Conservation (phyloP, 1,139 yeast genomes). For the Yamadazyma songkhlaensis region DNA sequence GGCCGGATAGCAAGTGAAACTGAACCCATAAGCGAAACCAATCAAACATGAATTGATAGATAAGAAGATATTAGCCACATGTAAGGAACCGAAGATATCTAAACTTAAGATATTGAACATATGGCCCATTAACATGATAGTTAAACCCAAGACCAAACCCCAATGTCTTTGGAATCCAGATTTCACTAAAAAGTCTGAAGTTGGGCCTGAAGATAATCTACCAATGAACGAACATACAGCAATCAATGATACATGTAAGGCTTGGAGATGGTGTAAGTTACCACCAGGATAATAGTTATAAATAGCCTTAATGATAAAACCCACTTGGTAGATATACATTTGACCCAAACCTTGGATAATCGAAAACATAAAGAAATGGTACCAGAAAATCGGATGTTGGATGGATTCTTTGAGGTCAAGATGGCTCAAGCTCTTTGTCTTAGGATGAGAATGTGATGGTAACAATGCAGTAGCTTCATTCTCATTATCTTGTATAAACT, state of each 20-base stretch:
- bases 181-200: slow-evolving; percentile 57
- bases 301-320: slow-evolving; percentile 62
- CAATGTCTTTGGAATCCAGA: slow-evolving; percentile 62
- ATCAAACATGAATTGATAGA: slow-evolving; percentile 54
- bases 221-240: slow-evolving; percentile 70
- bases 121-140: slow-evolving; percentile 39
- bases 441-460: slow-evolving; percentile 8
- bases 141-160: slow-evolving; percentile 56
- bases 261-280: slow-evolving; percentile 48
- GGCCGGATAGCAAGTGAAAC: slow-evolving; percentile 81
- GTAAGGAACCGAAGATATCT: slow-evolving; percentile 22
- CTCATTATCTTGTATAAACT: slow-evolving; percentile 6
- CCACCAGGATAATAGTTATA: slow-evolving; percentile 22
- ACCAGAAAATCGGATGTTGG: slow-evolving; percentile 35
- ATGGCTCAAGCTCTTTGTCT: slow-evolving; percentile 13
- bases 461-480: slow-evolving; percentile 12
- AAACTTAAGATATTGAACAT: slow-evolving; percentile 34
- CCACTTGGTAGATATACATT: slow-evolving; percentile 73
- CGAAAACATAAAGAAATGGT: slow-evolving; percentile 55
- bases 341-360: slow-evolving; percentile 72
- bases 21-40: slow-evolving; percentile 78
- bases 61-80: slow-evolving; percentile 33
- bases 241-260: slow-evolving; percentile 68
- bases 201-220: slow-evolving; percentile 63
- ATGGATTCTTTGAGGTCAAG: slow-evolving; percentile 18